These are phyloP conservation scores for Salix viminalis DNA, from an alignment of 345 rosid species.

Conservation along the genomic window DNA sequence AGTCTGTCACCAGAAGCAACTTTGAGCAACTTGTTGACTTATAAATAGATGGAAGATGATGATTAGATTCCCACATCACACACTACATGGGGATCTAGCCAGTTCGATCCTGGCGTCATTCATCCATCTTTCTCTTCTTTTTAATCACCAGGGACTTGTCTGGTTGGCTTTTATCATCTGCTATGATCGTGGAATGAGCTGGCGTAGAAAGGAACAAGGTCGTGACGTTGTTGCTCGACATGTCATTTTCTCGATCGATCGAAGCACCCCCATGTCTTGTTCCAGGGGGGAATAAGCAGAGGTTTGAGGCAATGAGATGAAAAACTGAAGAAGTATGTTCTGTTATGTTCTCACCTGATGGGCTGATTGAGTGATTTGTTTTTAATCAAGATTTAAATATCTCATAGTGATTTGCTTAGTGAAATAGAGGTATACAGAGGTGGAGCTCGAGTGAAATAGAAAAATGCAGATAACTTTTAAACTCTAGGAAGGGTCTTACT, in stretches of 20 bases:
- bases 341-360: neutral
- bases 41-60: constrained; percentile 1
- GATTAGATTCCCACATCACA: constrained; percentile 22
- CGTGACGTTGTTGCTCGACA: constrained; percentile 10
- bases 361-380: too few species aligned
- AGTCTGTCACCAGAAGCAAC: constrained; percentile 7
- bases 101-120: neutral
- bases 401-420: too few species aligned
- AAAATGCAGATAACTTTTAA: neutral
- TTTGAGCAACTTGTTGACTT: constrained; percentile 10
- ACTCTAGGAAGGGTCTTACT: neutral
- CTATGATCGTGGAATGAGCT: neutral
- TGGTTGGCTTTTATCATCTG: neutral
- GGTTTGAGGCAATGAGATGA: neutral
- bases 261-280: neutral
- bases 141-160: constrained; percentile 8
- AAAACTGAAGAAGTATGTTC: neutral
- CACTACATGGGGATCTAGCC: neutral
- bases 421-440: neutral
- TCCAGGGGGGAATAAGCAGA: neutral
- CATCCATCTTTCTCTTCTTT: neutral
- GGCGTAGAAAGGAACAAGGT: neutral
- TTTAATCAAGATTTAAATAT: too few species aligned
- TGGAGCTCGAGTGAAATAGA: neutral
- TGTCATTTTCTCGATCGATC: constrained; percentile 18